Evolutionary conservation across 257 asterid genomes (phyloP), one percentile per base, ranked within the genome.

Genomic region (Capsicum chinense): DNA sequence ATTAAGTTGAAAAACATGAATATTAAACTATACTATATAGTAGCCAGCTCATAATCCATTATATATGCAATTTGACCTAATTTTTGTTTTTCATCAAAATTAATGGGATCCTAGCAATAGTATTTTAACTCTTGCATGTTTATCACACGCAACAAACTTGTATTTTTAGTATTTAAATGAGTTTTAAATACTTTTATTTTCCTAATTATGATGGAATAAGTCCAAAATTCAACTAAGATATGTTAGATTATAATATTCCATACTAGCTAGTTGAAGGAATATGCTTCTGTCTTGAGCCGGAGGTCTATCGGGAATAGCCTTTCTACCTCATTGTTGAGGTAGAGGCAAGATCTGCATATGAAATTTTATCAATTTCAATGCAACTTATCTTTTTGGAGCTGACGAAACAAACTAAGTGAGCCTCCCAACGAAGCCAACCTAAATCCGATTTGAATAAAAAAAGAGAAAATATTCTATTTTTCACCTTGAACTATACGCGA

Each of bases 1-100:
- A 47, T 19, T 19, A 48, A 50, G 58, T 59, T 47, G 9, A 44
- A 10, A 9, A 48, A 6, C 42, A 71, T 47, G 78, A 39, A 39
- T 39, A 47, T 76, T 52, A 52, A 52, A 76, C 26, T 76, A 39
- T 39, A 26, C 33, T 26, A 39, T 39, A 39, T 39, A 52, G 42
- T 76, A 19, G 44, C 60, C 80, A 74, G 44, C 44, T 74, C 60
- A 52, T 76, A 6, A 15, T 5, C 63, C 63, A 52, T 15, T 54
- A 21, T 33, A 66, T 64, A 64, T 76, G 14, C 64, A 14, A 76
- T 26, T 26, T 21, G 64, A 54, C 81, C 81, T 76, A 52, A 52
- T 52, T 76, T 52, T 76, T 52, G 48, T 13, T 76, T 50, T 21
- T 52, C 11, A 76, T 76, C 6, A 76, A n/a, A 73, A 37, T 66